Base-by-base conservation (phyloP, 192 early-diverging fungal species). In the Coemansia guatemalensis region DNA sequence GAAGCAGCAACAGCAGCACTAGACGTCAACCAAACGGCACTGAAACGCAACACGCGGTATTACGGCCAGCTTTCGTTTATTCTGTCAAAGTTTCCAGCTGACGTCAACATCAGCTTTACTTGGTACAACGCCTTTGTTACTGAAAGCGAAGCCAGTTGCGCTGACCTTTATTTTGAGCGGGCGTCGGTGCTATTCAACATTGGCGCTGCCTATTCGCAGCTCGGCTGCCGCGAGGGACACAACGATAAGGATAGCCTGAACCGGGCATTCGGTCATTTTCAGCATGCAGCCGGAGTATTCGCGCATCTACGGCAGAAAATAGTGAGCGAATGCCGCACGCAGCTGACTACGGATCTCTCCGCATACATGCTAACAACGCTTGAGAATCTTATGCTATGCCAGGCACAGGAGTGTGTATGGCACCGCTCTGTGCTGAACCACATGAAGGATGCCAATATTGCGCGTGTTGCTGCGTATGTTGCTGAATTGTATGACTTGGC, bases 341-440 rank as follows among this genome's bases (percentile, higher is more conserved):
- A 84, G 48, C 85, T 88, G 5, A 84, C 90, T 5, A 58, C 87
- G 1, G 93, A 95, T 63, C 83, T 94, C 68, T 85, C 87, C 6
- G 61, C 85, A 3, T 69, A 82, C 18, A 85, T 89, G n/a, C 80
- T 97, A 8, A 75, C 82, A 11, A 86, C 88, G 1, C 73, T 87
- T 1, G 82, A 87, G 18, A 85, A 87, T 60, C 68, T 92, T n/a
- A 95, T 93, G 91, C 81, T 96, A 3, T 92, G 92, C 9, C 95
- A 96, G 68, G 95, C 95, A 24, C 95, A 96, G 66, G 95, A 96
- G 73, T 95, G 92, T 62, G 92, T 90, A 25, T 94, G 93, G 92
- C 88, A 88, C 41, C 90, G 94, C 54, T 91, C 93, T 4, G 88
- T 92, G 6, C 62, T 86, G 68, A 92, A 88, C 67, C 87, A 90